Conservation (phyloP, 495 filamentous ascomycete genomes). For the Aspergillus sclerotioniger region DNA sequence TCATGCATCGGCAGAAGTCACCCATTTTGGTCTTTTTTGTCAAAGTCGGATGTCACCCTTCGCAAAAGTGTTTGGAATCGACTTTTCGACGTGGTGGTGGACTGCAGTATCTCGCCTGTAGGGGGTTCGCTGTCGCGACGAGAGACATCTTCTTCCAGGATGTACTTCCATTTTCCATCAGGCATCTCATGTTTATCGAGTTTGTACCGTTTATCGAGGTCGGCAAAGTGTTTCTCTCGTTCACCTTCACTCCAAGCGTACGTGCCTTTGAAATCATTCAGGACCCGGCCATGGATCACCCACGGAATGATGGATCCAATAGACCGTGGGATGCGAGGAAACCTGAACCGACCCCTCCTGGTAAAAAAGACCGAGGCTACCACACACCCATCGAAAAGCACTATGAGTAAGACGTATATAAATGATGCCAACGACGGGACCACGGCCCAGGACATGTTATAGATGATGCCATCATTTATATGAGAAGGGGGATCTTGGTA, state of each 20-base stretch:
- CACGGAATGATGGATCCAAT: conserved; percentile 9
- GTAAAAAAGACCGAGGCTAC: conserved; percentile 9
- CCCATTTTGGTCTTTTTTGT: neutral
- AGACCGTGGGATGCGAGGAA: conserved; percentile 10
- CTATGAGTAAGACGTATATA: conserved; percentile 2
- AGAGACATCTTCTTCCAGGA: conserved; percentile 3
- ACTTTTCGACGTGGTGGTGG: neutral
- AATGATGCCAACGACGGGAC: neutral
- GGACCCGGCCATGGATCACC: conserved; percentile 2
- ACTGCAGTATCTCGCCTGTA: neutral
- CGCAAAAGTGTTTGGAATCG: neutral
- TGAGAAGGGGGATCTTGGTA: neutral
- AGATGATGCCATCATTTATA: conserved; percentile 1
- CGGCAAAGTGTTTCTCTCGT: conserved; percentile 2
- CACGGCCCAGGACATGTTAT: conserved; percentile 1
- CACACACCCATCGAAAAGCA: conserved; percentile 4
- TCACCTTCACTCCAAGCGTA: conserved; percentile 3
- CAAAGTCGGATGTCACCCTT: neutral
- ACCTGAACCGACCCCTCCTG: neutral
- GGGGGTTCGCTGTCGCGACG: neutral
- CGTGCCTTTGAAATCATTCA: conserved; percentile 8
- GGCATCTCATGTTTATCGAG: neutral
- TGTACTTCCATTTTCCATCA: conserved; percentile 6
- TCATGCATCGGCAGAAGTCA: neutral
- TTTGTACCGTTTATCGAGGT: conserved; percentile 7